These are phyloP conservation scores for Dictyostelium citrinum DNA, from an alignment of 78 protist species.

Conservation along the genomic window DNA sequence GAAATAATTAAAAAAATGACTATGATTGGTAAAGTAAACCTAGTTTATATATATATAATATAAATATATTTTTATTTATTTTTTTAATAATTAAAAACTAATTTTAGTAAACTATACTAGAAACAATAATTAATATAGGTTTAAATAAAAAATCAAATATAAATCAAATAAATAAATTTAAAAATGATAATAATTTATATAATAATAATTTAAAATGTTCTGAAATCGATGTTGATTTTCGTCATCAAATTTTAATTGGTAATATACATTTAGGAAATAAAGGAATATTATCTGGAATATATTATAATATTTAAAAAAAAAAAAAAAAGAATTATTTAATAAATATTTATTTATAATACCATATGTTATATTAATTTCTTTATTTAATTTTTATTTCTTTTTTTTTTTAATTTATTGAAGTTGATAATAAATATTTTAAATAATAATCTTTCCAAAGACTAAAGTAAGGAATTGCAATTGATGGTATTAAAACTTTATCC, in stretches of 20 bases:
- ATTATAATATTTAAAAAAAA: not conserved
- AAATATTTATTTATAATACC: not conserved
- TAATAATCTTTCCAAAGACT: not conserved
- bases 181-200: too few relatives aligned
- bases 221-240: not conserved
- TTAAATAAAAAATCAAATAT: too few relatives aligned
- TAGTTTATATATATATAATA: too few relatives aligned
- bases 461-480: not conserved
- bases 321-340: not conserved
- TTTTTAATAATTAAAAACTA: too few relatives aligned
- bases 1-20: not conserved
- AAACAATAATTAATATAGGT: not conserved
- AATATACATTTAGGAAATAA: not conserved
- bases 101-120: not conserved
- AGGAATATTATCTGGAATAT: not conserved
- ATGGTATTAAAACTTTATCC: not conserved
- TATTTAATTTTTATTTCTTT: not conserved
- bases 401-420: not conserved
- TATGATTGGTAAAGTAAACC: not conserved
- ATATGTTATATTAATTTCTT: not conserved
- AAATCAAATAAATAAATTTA: not conserved
- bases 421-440: constrained; percentile 1
- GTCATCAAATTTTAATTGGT: not conserved
- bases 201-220: not conserved
- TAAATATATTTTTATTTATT: too few relatives aligned